Evolutionary conservation across 192 early-diverging fungal species (phyloP).

Genomic region (Mycoemilia scoparia): DNA sequence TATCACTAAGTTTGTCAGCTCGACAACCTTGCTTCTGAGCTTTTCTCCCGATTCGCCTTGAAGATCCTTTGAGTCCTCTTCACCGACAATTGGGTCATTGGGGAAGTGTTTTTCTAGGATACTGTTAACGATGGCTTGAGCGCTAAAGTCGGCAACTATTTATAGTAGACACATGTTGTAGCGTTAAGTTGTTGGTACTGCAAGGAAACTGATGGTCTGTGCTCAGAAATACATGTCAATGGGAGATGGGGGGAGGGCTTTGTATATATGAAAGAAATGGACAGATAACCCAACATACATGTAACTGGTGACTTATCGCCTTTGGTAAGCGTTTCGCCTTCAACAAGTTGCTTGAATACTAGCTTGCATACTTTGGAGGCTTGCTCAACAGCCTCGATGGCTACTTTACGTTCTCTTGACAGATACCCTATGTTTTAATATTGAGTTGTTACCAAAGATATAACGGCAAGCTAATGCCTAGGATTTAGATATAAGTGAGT

Average conservation of each 20-base stretch:
- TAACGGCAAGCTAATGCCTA: too few species aligned
- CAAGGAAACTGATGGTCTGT: too few species aligned
- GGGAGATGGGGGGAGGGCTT: constrained; percentile 1
- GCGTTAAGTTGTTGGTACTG: too few species aligned
- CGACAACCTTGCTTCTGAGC: constrained; percentile 60
- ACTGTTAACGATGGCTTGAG: constrained; percentile 86
- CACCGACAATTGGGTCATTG: constrained; percentile 79
- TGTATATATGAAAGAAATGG: background rate
- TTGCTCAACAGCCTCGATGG: constrained; percentile 72
- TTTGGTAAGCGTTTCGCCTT: constrained; percentile 71
- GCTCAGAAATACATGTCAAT: background rate
- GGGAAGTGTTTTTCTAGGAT: constrained; percentile 63
- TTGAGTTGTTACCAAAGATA: too few species aligned
- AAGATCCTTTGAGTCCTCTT: constrained; percentile 84
- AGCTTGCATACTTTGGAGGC: constrained; percentile 77
- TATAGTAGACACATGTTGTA: too few species aligned
- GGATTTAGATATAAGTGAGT: too few species aligned
- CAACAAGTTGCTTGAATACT: constrained; percentile 69
- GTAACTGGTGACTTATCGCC: constrained; percentile 94
- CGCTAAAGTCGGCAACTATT: constrained; percentile 91
- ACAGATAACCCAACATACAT: constrained; percentile 31
- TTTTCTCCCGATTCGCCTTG: constrained; percentile 41
- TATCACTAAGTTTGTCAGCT: constrained; percentile 54
- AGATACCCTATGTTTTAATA: constrained; percentile 16
- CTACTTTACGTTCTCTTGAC: constrained; percentile 56